Conservation (phyloP, 169 alveolate species). For the Sarcocystis neurona region DNA sequence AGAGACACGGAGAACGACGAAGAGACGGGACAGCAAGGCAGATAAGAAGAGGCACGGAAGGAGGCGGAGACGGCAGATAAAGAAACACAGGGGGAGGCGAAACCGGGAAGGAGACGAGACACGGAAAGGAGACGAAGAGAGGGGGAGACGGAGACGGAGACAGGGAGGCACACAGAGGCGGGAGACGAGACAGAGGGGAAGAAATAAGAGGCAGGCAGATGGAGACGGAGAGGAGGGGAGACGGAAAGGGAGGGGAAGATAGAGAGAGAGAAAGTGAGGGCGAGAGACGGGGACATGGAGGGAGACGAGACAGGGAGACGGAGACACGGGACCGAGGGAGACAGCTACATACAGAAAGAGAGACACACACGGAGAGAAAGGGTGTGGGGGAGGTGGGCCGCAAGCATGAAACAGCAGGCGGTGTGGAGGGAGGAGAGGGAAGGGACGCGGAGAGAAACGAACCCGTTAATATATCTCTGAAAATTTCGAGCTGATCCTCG, state of each 20-base stretch:
- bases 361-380: too few relatives aligned
- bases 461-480: slow-evolving; percentile 91
- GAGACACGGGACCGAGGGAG: neutral
- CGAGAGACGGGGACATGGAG: too few relatives aligned
- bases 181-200: too few relatives aligned
- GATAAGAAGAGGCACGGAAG: too few relatives aligned
- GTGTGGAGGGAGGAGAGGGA: slow-evolving; percentile 72
- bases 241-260: neutral
- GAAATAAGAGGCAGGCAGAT: too few relatives aligned
- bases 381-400: slow-evolving; percentile 1
- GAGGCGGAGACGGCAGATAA: too few relatives aligned
- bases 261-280: neutral
- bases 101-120: neutral
- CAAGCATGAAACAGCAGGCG: slow-evolving; percentile 56
- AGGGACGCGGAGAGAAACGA: too few relatives aligned
- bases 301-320: too few relatives aligned
- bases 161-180: too few relatives aligned
- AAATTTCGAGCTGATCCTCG: slow-evolving; percentile 93
- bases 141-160: too few relatives aligned
- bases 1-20: too few relatives aligned
- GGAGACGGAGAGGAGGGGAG: neutral
- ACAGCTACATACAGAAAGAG: neutral
- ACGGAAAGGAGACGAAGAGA: too few relatives aligned
- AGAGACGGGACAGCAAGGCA: neutral
- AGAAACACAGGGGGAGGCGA: neutral